Conservation (phyloP, 208 protist species). For the Chromosphaera perkinsii region DNA sequence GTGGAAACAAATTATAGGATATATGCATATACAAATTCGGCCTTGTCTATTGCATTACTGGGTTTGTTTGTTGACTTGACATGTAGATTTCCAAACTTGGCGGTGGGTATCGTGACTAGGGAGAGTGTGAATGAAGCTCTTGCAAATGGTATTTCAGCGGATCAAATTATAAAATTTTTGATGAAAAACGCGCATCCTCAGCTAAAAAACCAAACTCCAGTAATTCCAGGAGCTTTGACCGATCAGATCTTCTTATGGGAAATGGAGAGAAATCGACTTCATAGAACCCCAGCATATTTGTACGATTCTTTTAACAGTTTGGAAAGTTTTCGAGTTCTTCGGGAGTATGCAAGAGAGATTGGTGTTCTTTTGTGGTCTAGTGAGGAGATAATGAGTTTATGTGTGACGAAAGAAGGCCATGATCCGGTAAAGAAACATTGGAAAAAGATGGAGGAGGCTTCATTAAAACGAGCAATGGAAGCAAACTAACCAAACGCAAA, state of each 20-base stretch:
- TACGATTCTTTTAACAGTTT: too few species aligned
- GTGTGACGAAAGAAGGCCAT: too few species aligned
- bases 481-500: too few species aligned
- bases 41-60: conserved; percentile 35
- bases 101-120: conserved; percentile 38
- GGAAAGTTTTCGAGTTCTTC: too few species aligned
- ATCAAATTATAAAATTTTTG: conserved; percentile 39
- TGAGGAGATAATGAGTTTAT: too few species aligned
- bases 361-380: too few species aligned
- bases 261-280: conserved; percentile 32
- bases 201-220: conserved; percentile 1
- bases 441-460: too few species aligned
- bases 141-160: conserved; percentile 39
- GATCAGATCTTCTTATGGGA: conserved; percentile 45
- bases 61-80: conserved; percentile 38
- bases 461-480: too few species aligned
- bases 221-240: conserved; percentile 25
- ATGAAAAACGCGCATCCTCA: conserved; percentile 34
- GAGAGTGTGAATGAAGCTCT: conserved; percentile 38
- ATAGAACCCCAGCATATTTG: too few species aligned
- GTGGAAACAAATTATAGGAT: conserved; percentile 39
- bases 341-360: too few species aligned
- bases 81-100: conserved; percentile 37
- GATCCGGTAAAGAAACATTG: too few species aligned
- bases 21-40: conserved; percentile 36